These are phyloP conservation scores for Monosporascus sp. DNA, from an alignment of 2,329 filamentous ascomycete genomes.

Conservation along the genomic window DNA sequence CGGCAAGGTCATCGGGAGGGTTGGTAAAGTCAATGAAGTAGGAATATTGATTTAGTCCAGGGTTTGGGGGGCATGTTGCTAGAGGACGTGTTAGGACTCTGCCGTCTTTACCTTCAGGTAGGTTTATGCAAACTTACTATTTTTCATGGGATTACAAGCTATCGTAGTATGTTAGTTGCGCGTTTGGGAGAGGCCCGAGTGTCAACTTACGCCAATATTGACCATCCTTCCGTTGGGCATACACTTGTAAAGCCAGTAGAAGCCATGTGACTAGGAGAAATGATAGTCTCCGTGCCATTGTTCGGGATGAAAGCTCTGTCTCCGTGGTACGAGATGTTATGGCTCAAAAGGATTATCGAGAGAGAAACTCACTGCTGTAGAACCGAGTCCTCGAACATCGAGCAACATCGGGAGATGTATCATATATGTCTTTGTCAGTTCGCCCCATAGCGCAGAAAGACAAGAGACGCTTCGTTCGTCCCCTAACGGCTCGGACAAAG, in stretches of 20 bases:
- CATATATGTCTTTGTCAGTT: background rate
- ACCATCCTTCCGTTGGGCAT: constrained; percentile 7
- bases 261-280: background rate
- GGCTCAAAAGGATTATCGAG: background rate
- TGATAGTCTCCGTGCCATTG: background rate
- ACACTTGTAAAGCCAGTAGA: background rate
- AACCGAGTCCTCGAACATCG: background rate
- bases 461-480: background rate
- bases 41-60: constrained; percentile 6
- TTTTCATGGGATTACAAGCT: constrained; percentile 12
- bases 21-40: constrained; percentile 17
- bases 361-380: background rate
- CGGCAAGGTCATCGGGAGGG: background rate
- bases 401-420: background rate
- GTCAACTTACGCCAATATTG: constrained; percentile 11
- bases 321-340: background rate
- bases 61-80: constrained; percentile 13
- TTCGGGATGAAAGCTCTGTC: background rate
- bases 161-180: background rate
- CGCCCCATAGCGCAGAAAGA: background rate
- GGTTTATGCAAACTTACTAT: constrained; percentile 1
- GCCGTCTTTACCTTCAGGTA: background rate
- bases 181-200: background rate
- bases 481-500: background rate
- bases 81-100: background rate